These are phyloP conservation scores for Candida montana DNA, from an alignment of 805 yeast genomes.

Conservation along the genomic window DNA sequence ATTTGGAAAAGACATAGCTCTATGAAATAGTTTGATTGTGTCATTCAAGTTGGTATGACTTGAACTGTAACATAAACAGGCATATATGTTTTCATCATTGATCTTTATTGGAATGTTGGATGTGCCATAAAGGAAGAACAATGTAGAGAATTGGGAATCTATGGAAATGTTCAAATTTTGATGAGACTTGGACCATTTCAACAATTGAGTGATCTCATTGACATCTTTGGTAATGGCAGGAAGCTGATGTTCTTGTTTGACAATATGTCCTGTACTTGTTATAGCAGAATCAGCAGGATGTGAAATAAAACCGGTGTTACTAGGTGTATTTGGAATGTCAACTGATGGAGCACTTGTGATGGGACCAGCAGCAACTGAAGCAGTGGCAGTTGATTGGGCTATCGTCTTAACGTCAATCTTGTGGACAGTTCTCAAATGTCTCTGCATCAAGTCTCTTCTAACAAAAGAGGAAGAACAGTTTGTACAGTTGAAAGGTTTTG, in stretches of 20 bases:
- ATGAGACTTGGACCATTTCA: slow-evolving; percentile 8
- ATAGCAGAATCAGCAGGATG: too few species aligned
- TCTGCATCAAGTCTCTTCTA: slow-evolving; percentile 15
- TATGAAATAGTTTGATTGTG: slow-evolving; percentile 9
- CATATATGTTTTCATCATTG: slow-evolving; percentile 3
- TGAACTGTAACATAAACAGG: slow-evolving; percentile 9
- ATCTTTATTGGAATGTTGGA: slow-evolving; percentile 9
- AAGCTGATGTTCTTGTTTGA: background rate
- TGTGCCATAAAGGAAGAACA: slow-evolving; percentile 12
- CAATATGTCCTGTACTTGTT: too few species aligned
- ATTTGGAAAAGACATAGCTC: slow-evolving; percentile 2
- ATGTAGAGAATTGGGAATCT: slow-evolving; percentile 8
- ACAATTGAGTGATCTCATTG: slow-evolving; percentile 8
- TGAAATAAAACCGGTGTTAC: background rate
- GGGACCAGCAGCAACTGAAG: background rate
- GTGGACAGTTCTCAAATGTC: slow-evolving; percentile 14
- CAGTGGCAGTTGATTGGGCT: background rate
- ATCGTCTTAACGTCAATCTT: slow-evolving; percentile 4
- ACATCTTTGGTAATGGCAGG: slow-evolving; percentile 1
- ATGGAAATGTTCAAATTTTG: background rate
- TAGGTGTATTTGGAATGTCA: background rate
- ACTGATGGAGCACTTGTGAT: background rate
- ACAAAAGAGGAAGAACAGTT: slow-evolving; percentile 13
- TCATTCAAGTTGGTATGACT: slow-evolving; percentile 7
- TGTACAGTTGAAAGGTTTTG: slow-evolving; percentile 14